Conservation (phyloP, 169 alveolate species). For the Cryptosporidium meleagridis region DNA sequence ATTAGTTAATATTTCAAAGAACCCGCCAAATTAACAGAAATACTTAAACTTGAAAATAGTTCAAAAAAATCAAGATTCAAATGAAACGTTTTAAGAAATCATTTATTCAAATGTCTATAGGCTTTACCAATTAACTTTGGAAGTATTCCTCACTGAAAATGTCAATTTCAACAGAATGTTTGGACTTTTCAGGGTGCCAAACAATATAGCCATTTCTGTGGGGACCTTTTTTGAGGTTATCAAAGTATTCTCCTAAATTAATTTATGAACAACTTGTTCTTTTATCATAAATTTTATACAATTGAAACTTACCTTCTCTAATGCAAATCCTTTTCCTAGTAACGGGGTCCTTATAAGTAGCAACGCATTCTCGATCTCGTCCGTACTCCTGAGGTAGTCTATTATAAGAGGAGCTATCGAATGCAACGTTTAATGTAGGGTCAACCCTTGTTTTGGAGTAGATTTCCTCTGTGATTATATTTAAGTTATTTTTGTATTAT, state of each 20-base stretch:
- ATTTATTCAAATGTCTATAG: too few relatives aligned
- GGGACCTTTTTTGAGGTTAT: slow-evolving; percentile 52
- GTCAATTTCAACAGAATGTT: slow-evolving; percentile 53
- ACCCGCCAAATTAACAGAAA: slow-evolving; percentile 14
- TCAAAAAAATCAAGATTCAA: background rate
- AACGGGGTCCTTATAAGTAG: slow-evolving; percentile 56
- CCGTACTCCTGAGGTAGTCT: slow-evolving; percentile 54
- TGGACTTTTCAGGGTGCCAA: slow-evolving; percentile 64
- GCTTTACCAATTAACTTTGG: slow-evolving; percentile 22
- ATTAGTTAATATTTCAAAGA: background rate
- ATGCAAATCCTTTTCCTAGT: slow-evolving; percentile 42
- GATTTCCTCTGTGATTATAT: slow-evolving; percentile 18
- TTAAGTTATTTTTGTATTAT: background rate
- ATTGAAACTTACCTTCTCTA: slow-evolving; percentile 28
- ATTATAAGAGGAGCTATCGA: slow-evolving; percentile 35
- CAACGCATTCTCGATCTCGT: slow-evolving; percentile 56
- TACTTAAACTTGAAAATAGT: background rate
- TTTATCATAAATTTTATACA: background rate
- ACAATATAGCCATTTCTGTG: slow-evolving; percentile 42
- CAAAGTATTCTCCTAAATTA: slow-evolving; percentile 36
- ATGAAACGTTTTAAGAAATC: too few relatives aligned
- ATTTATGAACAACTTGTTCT: background rate
- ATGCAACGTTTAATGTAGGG: slow-evolving; percentile 53
- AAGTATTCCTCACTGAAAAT: slow-evolving; percentile 42
- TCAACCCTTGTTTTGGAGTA: slow-evolving; percentile 39